These are phyloP conservation scores for Wickerhamomyces canadensis DNA, from an alignment of 805 yeast species.

Conservation along the genomic window DNA sequence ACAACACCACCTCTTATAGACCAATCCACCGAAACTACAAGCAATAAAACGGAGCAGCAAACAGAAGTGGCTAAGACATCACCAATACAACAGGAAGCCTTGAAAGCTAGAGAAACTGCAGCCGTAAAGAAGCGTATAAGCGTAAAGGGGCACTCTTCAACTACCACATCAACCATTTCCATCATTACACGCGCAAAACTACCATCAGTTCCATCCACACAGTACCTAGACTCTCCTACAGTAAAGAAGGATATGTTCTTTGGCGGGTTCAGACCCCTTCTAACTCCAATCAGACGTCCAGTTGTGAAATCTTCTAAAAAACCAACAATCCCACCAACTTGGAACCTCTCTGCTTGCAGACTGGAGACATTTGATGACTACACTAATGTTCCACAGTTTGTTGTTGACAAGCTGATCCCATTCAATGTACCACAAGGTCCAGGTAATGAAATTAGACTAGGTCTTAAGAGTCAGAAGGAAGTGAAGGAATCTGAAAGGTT, in stretches of 20 bases:
- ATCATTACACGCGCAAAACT: slow-evolving; percentile 3
- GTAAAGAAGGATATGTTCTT: slow-evolving; percentile 19
- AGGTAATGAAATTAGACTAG: slow-evolving; percentile 22
- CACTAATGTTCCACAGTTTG: slow-evolving; percentile 22
- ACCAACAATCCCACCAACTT: slow-evolving; percentile 19
- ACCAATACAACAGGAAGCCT: not conserved
- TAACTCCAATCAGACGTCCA: slow-evolving; percentile 21
- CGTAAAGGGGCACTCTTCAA: not conserved
- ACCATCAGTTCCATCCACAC: slow-evolving; percentile 22
- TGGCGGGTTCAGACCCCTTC: slow-evolving; percentile 22
- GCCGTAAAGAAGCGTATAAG: not conserved
- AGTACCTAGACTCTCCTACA: slow-evolving; percentile 16
- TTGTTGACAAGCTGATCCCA: slow-evolving; percentile 21
- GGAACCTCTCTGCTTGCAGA: slow-evolving; percentile 22
- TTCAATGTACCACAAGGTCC: slow-evolving; percentile 18
- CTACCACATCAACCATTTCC: slow-evolving; percentile 1
- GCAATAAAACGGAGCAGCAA: not conserved
- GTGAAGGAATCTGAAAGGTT: slow-evolving; percentile 16
- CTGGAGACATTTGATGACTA: slow-evolving; percentile 21
- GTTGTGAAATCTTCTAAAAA: slow-evolving; percentile 10
- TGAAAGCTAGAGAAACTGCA: not conserved
- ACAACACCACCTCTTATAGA: not conserved
- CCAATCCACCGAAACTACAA: not conserved
- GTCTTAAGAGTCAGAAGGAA: slow-evolving; percentile 19
- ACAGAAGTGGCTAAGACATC: not conserved